Base-by-base conservation (phyloP, 352 stramenopile species). In the Albugo candida region DNA sequence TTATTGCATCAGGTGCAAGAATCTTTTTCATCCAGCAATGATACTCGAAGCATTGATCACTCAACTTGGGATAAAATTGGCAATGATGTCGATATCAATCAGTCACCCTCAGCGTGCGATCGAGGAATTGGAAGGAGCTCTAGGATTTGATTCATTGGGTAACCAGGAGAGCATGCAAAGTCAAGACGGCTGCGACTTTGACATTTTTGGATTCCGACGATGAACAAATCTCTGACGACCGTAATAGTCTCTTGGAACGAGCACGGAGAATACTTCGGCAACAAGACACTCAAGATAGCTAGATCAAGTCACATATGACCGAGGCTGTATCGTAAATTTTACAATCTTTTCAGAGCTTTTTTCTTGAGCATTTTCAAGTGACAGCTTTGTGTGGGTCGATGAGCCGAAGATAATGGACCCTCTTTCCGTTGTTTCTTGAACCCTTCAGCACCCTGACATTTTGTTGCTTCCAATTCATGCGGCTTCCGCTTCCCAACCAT, bases 71-170 rank as follows among this genome's bases (percentile, higher is more conserved):
- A 43, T 19, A 8, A 8, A 8, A 24, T 10, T 43, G 3, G 17
- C 38, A 43, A 43, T 8, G 38, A 19, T 43, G 39, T 79, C 8
- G 38, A 19, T 3, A 19, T 10, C 8, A 10, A 95, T 24, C 97
- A 91, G 3, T 43, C 17, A 19, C 8, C 17, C 8, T 21, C 73
- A 85, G 38, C 66, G 70, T 13, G 66, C 73, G 13, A 81, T 85
- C 45, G 70, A 73, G 17, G 70, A 85, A 47, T 58, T 85, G 14
- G 70, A 85, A 52, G 61, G 61, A 47, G 73, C 77, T 46, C 56
- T 85, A 6, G 73, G 70, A 0, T 81, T 85, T 34, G 62, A 80
- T 31, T 66, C 71, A 41, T 54, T 73, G 14, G 79, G 63, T 14
- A 64, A 80, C 20, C 67, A 80, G 54, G 60, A 75, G 44, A 74